Conservation (phyloP, 1,284 basidiomycete species). For the Papiliotrema fonsecae region DNA sequence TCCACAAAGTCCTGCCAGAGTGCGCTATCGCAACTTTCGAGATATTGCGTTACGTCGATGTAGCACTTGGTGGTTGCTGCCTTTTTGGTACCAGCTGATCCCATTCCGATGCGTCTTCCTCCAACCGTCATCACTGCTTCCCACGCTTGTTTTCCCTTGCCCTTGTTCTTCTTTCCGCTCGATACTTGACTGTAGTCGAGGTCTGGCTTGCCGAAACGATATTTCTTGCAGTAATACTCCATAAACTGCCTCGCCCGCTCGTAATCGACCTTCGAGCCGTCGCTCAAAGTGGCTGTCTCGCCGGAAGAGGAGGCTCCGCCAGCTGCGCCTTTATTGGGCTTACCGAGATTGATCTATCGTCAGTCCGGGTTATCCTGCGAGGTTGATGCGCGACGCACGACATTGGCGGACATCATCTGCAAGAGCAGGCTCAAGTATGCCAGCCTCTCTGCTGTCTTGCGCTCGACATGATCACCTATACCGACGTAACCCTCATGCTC, state of each 20-base stretch:
- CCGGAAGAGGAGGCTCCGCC: not conserved
- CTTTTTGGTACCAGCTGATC: slow-evolving; percentile 68
- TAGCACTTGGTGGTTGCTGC: slow-evolving; percentile 68
- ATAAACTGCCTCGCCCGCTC: slow-evolving; percentile 84
- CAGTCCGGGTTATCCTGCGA: not conserved
- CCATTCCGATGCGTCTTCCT: slow-evolving; percentile 74
- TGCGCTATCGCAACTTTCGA: slow-evolving; percentile 73
- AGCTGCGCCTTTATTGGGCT: not conserved
- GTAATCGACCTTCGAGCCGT: slow-evolving; percentile 63
- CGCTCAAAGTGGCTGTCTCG: slow-evolving; percentile 53
- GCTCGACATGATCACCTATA: slow-evolving; percentile 60
- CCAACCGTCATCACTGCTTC: slow-evolving; percentile 77
- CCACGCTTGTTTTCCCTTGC: slow-evolving; percentile 53
- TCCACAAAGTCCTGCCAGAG: slow-evolving; percentile 71
- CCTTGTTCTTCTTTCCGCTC: slow-evolving; percentile 19
- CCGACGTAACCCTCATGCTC: slow-evolving; percentile 39
- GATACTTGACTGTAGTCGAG: slow-evolving; percentile 54
- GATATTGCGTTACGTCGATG: slow-evolving; percentile 80
- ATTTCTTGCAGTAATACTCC: slow-evolving; percentile 88
- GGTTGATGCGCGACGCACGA: not conserved
- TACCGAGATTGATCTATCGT: not conserved
- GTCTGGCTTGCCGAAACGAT: slow-evolving; percentile 74
- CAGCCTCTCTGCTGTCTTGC: slow-evolving; percentile 68
- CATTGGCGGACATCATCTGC: slow-evolving; percentile 54
- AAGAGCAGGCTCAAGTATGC: slow-evolving; percentile 68